Conservation (phyloP, 176 grass and related monocot genomes). For the Themeda triandra region DNA sequence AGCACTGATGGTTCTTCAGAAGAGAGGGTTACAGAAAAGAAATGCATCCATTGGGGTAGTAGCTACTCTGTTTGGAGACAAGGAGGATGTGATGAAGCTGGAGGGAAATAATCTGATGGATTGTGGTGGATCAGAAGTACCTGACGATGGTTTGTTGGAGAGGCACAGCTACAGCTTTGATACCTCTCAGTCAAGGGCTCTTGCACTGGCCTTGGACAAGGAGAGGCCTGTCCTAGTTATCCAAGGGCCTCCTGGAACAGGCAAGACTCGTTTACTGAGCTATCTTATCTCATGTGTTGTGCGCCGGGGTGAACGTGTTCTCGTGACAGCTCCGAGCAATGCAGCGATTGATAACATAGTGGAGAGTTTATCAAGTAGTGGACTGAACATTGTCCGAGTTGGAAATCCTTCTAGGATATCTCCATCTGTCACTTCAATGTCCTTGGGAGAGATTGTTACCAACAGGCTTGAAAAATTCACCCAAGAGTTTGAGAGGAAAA, state of each 20-base stretch:
- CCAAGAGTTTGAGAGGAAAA: constrained; percentile 84
- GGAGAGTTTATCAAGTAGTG: constrained; percentile 62
- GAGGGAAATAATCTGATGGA: constrained; percentile 62
- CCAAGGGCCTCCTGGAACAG: constrained; percentile 88
- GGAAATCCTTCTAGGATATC: constrained; percentile 85
- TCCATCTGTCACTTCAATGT: constrained; percentile 64
- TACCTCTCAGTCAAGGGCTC: constrained; percentile 59
- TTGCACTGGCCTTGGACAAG: constrained; percentile 76
- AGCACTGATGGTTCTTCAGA: constrained; percentile 84
- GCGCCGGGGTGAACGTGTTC: constrained; percentile 66
- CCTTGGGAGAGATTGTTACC: constrained; percentile 67
- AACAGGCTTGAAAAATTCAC: constrained; percentile 60
- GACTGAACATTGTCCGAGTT: constrained; percentile 69
- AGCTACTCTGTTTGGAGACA: constrained; percentile 80
- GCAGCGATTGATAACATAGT: constrained; percentile 87
- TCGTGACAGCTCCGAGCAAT: constrained; percentile 92
- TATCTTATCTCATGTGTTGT: constrained; percentile 63
- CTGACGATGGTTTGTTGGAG: constrained; percentile 24
- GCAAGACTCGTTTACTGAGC: constrained; percentile 80
- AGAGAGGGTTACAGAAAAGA: constrained; percentile 76
- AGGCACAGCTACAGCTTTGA: constrained; percentile 48
- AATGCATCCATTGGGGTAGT: constrained; percentile 73
- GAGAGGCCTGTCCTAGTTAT: constrained; percentile 66
- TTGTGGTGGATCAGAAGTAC: constrained; percentile 36
- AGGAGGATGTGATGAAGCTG: constrained; percentile 63